Evolutionary conservation across 2,329 filamentous ascomycete genomes (phyloP), one percentile per base, ranked within the genome.

Genomic region (Fusarium ramigenum): DNA sequence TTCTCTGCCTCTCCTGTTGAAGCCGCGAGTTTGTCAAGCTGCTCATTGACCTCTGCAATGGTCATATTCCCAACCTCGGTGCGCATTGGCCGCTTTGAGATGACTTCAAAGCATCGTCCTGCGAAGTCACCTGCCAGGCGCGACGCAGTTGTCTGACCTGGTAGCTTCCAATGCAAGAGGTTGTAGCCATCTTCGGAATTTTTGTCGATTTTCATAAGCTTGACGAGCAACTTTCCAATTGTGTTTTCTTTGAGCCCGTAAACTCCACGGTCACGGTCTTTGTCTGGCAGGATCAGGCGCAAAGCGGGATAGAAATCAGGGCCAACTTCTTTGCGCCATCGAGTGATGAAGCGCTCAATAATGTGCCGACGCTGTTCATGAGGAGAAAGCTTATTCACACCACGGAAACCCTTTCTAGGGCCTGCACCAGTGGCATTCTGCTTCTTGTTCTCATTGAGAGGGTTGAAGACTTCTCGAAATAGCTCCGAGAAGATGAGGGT

Each of bases 211-310:
- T 95, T 96, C 86, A 97, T 92, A 43, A 97, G 88, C 79, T 95
- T 96, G 66, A 98, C 93, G n/a, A 98, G 86, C 25, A 98, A 84
- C 79, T 95, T 97, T 15, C 92, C 96, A 67, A 99, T 95, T 9
- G 92, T 90, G 80, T 93, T 95, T 84, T 99, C 96, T 80, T 98
- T 98, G 44, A 99, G 86, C 2, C 96, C 94, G 78, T 98, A 99
- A 85, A 97, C 95, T 23, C 93, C 93, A 53, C 96, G 90, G 78
- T 98, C 95, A 43, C 95, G 90, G 79, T 99, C 96, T 79, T 97
- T 97, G 78, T 97, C 94, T 0, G 96, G 95, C 7, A 98, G 87
- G 64, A 98, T 97, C 52, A 99, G 88, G 25, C 96, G 91, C 81
- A 99, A 89, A 4, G 94, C 96, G 1, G 96, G 96, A 79, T 96